Evolutionary conservation across 163 green algal species (phyloP).

Genomic region (Scenedesmus sp.): DNA sequence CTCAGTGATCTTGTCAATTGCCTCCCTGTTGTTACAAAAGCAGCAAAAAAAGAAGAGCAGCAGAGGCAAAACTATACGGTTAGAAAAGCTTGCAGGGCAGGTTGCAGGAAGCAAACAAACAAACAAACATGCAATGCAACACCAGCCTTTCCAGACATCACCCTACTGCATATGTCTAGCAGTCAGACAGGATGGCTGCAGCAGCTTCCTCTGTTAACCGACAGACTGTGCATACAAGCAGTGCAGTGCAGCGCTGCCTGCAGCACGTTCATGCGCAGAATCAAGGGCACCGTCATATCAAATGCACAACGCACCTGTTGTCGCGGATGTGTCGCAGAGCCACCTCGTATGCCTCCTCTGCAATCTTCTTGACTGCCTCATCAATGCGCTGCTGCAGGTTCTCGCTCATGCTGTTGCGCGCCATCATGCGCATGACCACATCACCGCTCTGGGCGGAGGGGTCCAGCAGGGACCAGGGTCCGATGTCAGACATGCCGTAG

Average conservation of each 20-base stretch:
- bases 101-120: too few relatives aligned
- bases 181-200: too few relatives aligned
- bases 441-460: slow-evolving; percentile 79
- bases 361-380: slow-evolving; percentile 81
- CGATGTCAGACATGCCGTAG: slow-evolving; percentile 98
- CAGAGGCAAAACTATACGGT: too few relatives aligned
- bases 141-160: too few relatives aligned
- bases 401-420: slow-evolving; percentile 95
- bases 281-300: too few relatives aligned
- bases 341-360: slow-evolving; percentile 69
- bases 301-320: slow-evolving; percentile 41
- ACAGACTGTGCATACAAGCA: too few relatives aligned
- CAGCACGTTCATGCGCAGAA: too few relatives aligned
- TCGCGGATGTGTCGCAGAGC: slow-evolving; percentile 85
- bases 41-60: not conserved
- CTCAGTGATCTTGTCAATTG: slow-evolving; percentile 95
- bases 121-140: too few relatives aligned
- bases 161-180: too few relatives aligned
- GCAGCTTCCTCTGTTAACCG: too few relatives aligned
- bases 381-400: slow-evolving; percentile 96
- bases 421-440: slow-evolving; percentile 98
- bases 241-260: too few relatives aligned
- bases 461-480: slow-evolving; percentile 95
- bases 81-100: too few relatives aligned
- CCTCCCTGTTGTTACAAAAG: slow-evolving; percentile 68